phyloP scores from a whole-genome alignment of 2,329 filamentous ascomycete species.

The Lachnellula occidentalis region DNA sequence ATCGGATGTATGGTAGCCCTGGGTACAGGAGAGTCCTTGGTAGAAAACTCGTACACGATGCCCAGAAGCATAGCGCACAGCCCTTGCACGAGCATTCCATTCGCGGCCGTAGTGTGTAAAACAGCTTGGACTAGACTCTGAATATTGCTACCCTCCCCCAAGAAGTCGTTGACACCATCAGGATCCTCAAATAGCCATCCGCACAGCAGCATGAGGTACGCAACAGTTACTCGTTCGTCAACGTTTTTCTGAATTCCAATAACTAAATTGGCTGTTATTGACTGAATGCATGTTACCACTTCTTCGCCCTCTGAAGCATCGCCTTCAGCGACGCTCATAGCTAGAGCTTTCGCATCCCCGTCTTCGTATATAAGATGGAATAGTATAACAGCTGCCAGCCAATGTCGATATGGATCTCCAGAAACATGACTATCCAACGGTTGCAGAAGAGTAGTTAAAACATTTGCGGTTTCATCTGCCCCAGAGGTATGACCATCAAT shows the following conservation, averaged over 20 bases:
- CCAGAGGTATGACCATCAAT: slow-evolving; percentile 80
- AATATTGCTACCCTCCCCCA: slow-evolving; percentile 88
- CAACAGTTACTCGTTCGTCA: slow-evolving; percentile 74
- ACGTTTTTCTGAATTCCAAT: slow-evolving; percentile 69
- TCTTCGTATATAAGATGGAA: slow-evolving; percentile 84
- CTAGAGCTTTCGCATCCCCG: slow-evolving; percentile 67
- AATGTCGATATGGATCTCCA: slow-evolving; percentile 77
- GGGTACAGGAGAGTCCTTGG: slow-evolving; percentile 89
- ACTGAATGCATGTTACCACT: slow-evolving; percentile 89
- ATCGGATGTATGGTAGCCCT: slow-evolving; percentile 75
- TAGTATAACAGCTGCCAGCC: slow-evolving; percentile 83
- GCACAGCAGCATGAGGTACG: slow-evolving; percentile 82
- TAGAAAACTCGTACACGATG: slow-evolving; percentile 93
- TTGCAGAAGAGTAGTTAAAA: slow-evolving; percentile 74
- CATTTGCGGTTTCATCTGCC: slow-evolving; percentile 79
- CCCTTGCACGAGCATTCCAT: slow-evolving; percentile 68
- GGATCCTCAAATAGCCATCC: slow-evolving; percentile 91
- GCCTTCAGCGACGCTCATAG: slow-evolving; percentile 81
- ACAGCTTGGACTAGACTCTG: slow-evolving; percentile 76
- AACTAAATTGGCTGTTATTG: slow-evolving; percentile 79
- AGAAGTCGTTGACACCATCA: slow-evolving; percentile 85
- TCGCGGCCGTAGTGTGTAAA: slow-evolving; percentile 49
- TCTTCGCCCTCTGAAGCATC: slow-evolving; percentile 88
- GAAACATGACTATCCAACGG: slow-evolving; percentile 55
- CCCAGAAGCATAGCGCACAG: slow-evolving; percentile 81